Base-by-base conservation (phyloP, 208 protist species). In the Trypanosoma grayi region DNA sequence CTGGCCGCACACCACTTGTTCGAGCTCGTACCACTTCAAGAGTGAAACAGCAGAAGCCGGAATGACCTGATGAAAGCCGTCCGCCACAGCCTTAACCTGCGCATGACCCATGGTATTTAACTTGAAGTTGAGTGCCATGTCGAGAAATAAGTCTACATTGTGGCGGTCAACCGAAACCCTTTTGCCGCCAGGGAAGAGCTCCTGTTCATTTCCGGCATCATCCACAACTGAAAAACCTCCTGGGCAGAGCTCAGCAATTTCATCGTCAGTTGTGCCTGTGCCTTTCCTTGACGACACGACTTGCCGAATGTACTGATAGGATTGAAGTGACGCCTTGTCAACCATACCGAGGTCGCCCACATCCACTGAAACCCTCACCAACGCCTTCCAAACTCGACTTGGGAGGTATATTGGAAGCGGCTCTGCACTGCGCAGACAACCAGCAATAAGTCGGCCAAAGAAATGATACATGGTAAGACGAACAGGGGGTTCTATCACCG, bases 401-500 rank as follows among this genome's bases (percentile, higher is more conserved):
- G 95, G 82, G 27, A 98, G 73, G 64, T 94, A 95, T 28, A 98
- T 73, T 2, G 94, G 77, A 10, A 99, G 80, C 13, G 93, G 85
- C 60, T 97, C 83, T 2, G 82, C 73, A 8, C 84, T 81, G n/a
- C 96, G 90, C 51, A 99, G 68, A 60, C 92, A 96, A 10, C 95
- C 87, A n/a, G 87, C 97, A 83, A 99, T 95, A 37, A 98, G 68
- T 62, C 83, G 66, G 16, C 95, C 95, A 25, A 98, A 48, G 65
- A 98, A 98, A 55, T 81, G 74, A 75, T 95, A 96, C 85, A 96
- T 92, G 22, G 47, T 60, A 45, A 88, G 45, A 28, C 76, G 61
- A 44, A 85, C 69, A 16, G 73, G 71, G 10, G 70, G 65, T 4
- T 61, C 60, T 20, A 77, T 64, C 31, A 48, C 33, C n/a, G 87